Evolutionary conservation across 768 basidiomycete genomes (phyloP), one percentile per base, ranked within the genome.

Genomic region (Rhodotorula diobovata): DNA sequence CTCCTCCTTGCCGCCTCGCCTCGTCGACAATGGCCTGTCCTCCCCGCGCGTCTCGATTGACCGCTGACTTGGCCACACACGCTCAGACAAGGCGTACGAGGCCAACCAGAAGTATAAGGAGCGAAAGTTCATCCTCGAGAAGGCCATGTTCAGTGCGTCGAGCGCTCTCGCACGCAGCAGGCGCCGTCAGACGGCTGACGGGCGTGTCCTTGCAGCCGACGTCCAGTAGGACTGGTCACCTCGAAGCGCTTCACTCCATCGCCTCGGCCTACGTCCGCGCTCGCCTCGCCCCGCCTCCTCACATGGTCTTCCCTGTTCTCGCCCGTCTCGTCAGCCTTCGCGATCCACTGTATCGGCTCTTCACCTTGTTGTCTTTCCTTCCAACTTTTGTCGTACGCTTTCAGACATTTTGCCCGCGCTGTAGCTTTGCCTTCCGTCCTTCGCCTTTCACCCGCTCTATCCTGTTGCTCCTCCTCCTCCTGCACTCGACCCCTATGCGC

Each of bases 101-200:
- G 79, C 84, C 20, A 85, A 87, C 15, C 94, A 99, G 85, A 91
- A 89, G 81, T 99, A 98, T 85, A 99, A 99, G 80, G 95, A 99
- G 83, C 93, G 93, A 79, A 93, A 93, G 84, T 96, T 87, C 81
- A 98, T 99, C 80, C 90, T 99, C 73, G 95, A 99, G 82, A 68
- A 62, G 61, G 72, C 74, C 23, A 58, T 76, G 55, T 71, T 66
- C 16, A 58, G 72, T 71, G 30, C 51, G 70, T 55, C 30, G 81
- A 74, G 48, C n/a, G 8, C 51, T 8, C 51, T 16, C 21, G 28
- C 51, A 14, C 14, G 28, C n/a, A 10, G 25, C 23, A 12, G n/a
- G n/a, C n/a, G n/a, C n/a, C n/a, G n/a, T n/a, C n/a, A n/a, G n/a
- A n/a, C n/a, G n/a, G n/a, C n/a, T n/a, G n/a, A n/a, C n/a, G n/a